A percentile compares a stretch with the other conserved stretches of the same genome.
Conservation (phyloP, 2,329 filamentous ascomycete genomes). For the Dactylellina cionopaga region DNA sequence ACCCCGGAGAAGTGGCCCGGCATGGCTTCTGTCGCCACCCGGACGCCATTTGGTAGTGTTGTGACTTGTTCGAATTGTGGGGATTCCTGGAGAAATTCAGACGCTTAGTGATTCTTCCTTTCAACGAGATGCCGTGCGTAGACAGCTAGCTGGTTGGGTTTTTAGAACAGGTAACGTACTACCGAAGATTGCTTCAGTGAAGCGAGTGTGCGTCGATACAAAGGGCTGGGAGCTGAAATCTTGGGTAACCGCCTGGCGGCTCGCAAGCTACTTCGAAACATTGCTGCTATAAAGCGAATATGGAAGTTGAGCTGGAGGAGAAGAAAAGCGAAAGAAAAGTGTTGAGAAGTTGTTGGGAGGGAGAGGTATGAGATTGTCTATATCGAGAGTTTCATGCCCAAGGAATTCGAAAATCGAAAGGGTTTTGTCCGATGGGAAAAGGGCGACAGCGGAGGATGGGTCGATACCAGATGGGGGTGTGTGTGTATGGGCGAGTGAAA, state of each 20-base stretch:
- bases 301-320: too few species aligned
- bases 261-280: constrained; percentile 49
- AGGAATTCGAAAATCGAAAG: neutral
- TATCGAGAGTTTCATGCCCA: constrained; percentile 4
- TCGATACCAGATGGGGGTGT: neutral
- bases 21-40: constrained; percentile 92
- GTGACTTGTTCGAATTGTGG: constrained; percentile 88
- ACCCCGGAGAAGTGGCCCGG: constrained; percentile 95
- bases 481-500: constrained; percentile 20
- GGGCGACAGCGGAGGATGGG: neutral
- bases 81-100: constrained; percentile 71
- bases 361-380: constrained; percentile 15
- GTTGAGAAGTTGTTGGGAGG: neutral
- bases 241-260: constrained; percentile 43
- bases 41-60: constrained; percentile 87
- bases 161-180: constrained; percentile 15
- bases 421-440: neutral
- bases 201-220: constrained; percentile 42
- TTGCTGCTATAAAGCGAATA: too few species aligned
- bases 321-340: neutral
- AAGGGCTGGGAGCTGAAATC: neutral
- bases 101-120: neutral
- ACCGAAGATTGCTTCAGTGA: constrained; percentile 23
- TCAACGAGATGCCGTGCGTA: neutral
- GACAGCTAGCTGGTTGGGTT: neutral